These are phyloP conservation scores for Arabis alpina DNA, from an alignment of 345 rosid species.

Conservation along the genomic window DNA sequence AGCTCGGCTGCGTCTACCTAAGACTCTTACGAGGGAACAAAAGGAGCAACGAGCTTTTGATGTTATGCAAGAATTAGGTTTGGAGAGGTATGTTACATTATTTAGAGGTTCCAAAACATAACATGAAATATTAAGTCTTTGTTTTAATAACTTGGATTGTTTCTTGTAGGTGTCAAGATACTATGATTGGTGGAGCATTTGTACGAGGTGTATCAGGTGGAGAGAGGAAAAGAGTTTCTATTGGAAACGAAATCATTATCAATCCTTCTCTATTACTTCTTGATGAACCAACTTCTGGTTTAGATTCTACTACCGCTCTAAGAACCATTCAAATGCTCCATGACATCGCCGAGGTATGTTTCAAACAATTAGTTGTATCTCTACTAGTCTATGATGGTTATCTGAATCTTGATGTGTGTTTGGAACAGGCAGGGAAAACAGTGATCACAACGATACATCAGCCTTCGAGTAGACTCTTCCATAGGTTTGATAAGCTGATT, in stretches of 20 bases:
- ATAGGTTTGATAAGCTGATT: slow-evolving; percentile 89
- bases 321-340: slow-evolving; percentile 79
- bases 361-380: neutral
- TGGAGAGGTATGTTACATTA: slow-evolving; percentile 70
- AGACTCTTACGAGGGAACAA: slow-evolving; percentile 63
- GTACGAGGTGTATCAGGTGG: slow-evolving; percentile 97
- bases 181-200: slow-evolving; percentile 95
- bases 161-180: slow-evolving; percentile 79
- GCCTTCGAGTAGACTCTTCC: slow-evolving; percentile 95
- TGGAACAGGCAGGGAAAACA: slow-evolving; percentile 78
- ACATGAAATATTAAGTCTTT: neutral
- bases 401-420: slow-evolving; percentile 25
- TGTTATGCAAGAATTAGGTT: slow-evolving; percentile 80
- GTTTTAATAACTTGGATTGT: neutral
- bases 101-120: neutral
- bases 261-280: slow-evolving; percentile 94
- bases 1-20: too few species aligned
- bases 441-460: slow-evolving; percentile 97
- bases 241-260: slow-evolving; percentile 90
- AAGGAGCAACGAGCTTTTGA: slow-evolving; percentile 83
- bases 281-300: slow-evolving; percentile 97
- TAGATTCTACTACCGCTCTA: slow-evolving; percentile 96
- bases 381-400: neutral
- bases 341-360: slow-evolving; percentile 81
- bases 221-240: slow-evolving; percentile 71